These are phyloP conservation scores for Eutypa lata DNA, from an alignment of 2,329 filamentous ascomycete genomes.

Conservation along the genomic window DNA sequence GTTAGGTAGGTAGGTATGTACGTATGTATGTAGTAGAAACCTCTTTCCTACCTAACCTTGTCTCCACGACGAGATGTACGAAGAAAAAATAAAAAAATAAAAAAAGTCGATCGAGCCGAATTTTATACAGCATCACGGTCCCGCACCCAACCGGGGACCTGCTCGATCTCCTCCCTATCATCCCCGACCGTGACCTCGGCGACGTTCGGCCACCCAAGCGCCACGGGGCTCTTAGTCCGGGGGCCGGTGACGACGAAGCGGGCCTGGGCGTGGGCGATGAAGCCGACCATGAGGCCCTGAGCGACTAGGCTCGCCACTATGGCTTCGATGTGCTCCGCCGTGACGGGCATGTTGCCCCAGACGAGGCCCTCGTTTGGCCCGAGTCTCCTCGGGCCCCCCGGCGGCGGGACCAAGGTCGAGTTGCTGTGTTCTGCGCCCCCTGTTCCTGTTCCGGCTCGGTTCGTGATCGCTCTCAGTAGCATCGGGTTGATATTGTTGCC, in stretches of 20 bases:
- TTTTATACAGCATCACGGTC: not conserved
- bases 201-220: conserved; percentile 72
- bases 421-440: conserved; percentile 4
- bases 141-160: not conserved
- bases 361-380: conserved; percentile 58
- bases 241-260: conserved; percentile 82
- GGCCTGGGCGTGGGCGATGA: conserved; percentile 71
- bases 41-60: too few relatives aligned
- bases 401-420: conserved; percentile 45
- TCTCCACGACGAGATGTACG: too few relatives aligned
- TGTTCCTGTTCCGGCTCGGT: conserved; percentile 34
- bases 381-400: conserved; percentile 45
- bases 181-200: conserved; percentile 62
- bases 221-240: conserved; percentile 60
- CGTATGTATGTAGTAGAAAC: too few relatives aligned
- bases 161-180: conserved; percentile 52
- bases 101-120: too few relatives aligned
- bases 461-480: conserved; percentile 50
- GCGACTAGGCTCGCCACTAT: conserved; percentile 73
- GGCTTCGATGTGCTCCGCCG: conserved; percentile 68
- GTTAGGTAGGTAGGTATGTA: too few relatives aligned
- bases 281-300: conserved; percentile 79
- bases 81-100: too few relatives aligned
- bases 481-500: conserved; percentile 46
- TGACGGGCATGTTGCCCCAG: conserved; percentile 60